Conservation (phyloP, 148 eudicot genomes). For the Fagopyrum homotropicum region DNA sequence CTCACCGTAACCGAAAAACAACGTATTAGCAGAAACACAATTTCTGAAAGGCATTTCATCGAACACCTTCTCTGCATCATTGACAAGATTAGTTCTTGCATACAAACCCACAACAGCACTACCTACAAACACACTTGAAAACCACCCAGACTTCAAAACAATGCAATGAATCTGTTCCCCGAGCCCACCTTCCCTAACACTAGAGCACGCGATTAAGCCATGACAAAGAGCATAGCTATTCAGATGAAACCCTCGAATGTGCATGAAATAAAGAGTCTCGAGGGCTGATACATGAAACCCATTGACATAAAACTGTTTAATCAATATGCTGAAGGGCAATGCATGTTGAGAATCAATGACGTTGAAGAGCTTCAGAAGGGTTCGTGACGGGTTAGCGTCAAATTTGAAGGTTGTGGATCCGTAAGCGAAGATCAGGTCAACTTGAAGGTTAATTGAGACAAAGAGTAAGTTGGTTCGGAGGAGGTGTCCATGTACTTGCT, state of each 20-base stretch:
- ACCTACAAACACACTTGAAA: slow-evolving; percentile 62
- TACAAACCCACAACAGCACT: slow-evolving; percentile 64
- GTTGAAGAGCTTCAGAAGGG: slow-evolving; percentile 33
- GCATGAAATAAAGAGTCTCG: slow-evolving; percentile 44
- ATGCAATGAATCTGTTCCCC: slow-evolving; percentile 44
- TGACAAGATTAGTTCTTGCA: slow-evolving; percentile 30
- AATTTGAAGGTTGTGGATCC: slow-evolving; percentile 11
- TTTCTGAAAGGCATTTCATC: slow-evolving; percentile 57
- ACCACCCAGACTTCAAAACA: slow-evolving; percentile 55
- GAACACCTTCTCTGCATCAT: slow-evolving; percentile 47
- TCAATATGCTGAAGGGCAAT: slow-evolving; percentile 40
- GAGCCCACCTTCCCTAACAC: slow-evolving; percentile 21
- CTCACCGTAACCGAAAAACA: slow-evolving; percentile 55
- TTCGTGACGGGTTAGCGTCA: slow-evolving; percentile 9
- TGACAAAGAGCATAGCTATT: slow-evolving; percentile 59
- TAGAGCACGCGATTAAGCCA: slow-evolving; percentile 41
- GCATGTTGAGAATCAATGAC: slow-evolving; percentile 32
- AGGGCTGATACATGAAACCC: slow-evolving; percentile 35
- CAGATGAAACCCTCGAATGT: slow-evolving; percentile 29
- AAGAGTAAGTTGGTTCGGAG: slow-evolving; percentile 33
- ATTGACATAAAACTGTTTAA: slow-evolving; percentile 40
- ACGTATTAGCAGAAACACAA: slow-evolving; percentile 55
- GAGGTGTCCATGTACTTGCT: slow-evolving; percentile 40
- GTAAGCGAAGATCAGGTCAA: slow-evolving; percentile 41
- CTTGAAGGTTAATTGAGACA: slow-evolving; percentile 29